A percentile compares a stretch with the other conserved stretches of the same genome.
These are phyloP conservation scores for Suillus alpinus DNA, from an alignment of 768 basidiomycete species.

Conservation along the genomic window DNA sequence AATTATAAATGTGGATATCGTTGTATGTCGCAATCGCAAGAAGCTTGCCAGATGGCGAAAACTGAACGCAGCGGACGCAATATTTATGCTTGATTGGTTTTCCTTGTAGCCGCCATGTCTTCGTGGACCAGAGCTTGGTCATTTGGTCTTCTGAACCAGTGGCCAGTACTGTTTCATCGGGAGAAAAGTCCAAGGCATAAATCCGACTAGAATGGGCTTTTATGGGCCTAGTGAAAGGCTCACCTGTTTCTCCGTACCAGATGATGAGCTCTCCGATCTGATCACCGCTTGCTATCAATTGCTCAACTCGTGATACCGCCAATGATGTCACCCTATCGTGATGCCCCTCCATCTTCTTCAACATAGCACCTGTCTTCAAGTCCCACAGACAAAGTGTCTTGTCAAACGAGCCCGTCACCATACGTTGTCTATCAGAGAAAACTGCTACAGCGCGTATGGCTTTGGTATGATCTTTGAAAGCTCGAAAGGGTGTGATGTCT, in stretches of 20 bases:
- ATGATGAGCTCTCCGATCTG: neutral
- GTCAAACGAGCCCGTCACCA: neutral
- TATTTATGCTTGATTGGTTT: neutral
- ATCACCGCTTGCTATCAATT: neutral
- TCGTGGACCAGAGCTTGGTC: neutral
- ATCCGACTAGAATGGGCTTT: neutral
- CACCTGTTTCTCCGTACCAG: neutral
- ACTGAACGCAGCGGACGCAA: neutral
- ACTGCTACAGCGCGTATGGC: neutral
- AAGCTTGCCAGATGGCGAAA: neutral
- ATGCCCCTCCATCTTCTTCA: conserved; percentile 39
- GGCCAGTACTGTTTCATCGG: neutral
- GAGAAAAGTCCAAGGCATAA: neutral
- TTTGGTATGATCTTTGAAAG: neutral
- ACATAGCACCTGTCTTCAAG: neutral
- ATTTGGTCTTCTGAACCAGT: neutral
- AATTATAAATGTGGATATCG: too few species aligned
- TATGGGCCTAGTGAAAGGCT: neutral
- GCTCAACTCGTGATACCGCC: neutral
- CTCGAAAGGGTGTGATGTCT: neutral
- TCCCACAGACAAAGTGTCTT: neutral
- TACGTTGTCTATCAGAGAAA: neutral
- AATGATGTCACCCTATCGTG: conserved; percentile 37
- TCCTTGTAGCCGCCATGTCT: neutral
- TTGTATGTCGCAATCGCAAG: too few species aligned